Percentiles rank a stretch among this genome's conserved stretches.
phyloP scores from a whole-genome alignment of 306 rosid genomes.

The Cotoneaster glaucophyllus region DNA sequence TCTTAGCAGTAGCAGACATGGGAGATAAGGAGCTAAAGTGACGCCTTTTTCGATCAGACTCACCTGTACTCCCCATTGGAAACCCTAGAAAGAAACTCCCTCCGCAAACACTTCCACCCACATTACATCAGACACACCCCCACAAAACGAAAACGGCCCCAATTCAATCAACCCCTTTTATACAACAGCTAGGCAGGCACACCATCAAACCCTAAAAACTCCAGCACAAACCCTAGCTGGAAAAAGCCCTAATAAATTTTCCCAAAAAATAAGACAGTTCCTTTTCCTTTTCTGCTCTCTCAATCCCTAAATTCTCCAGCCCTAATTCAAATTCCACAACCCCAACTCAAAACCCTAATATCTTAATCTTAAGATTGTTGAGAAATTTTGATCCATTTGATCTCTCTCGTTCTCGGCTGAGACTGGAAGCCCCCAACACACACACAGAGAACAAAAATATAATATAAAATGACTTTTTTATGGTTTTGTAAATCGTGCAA shows the following conservation, averaged over 20 bases:
- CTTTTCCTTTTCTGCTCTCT: slow-evolving; percentile 1
- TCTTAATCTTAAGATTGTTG: neutral
- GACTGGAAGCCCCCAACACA: neutral
- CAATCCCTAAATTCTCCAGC: slow-evolving; percentile 10
- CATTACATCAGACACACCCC: slow-evolving; percentile 28
- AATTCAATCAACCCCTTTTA: slow-evolving; percentile 19
- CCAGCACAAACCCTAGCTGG: slow-evolving; percentile 46
- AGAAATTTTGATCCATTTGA: slow-evolving; percentile 13
- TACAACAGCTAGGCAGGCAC: neutral
- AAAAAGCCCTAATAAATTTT: slow-evolving; percentile 8
- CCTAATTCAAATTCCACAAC: slow-evolving; percentile 2
- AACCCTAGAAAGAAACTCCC: slow-evolving; percentile 48
- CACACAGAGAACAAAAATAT: neutral
- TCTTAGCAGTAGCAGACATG: slow-evolving; percentile 61
- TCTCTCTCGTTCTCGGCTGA: slow-evolving; percentile 5
- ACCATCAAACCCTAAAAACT: neutral
- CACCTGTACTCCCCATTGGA: slow-evolving; percentile 88
- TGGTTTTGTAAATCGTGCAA: neutral
- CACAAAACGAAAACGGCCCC: slow-evolving; percentile 9
- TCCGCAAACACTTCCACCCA: slow-evolving; percentile 34
- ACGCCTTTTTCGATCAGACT: slow-evolving; percentile 86
- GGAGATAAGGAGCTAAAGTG: slow-evolving; percentile 83
- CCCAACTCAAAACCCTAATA: slow-evolving; percentile 2
- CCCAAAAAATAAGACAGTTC: neutral
- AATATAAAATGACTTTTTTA: neutral